Conservation (phyloP, 2,329 filamentous ascomycete genomes). For the Daldinia eschscholtzii region DNA sequence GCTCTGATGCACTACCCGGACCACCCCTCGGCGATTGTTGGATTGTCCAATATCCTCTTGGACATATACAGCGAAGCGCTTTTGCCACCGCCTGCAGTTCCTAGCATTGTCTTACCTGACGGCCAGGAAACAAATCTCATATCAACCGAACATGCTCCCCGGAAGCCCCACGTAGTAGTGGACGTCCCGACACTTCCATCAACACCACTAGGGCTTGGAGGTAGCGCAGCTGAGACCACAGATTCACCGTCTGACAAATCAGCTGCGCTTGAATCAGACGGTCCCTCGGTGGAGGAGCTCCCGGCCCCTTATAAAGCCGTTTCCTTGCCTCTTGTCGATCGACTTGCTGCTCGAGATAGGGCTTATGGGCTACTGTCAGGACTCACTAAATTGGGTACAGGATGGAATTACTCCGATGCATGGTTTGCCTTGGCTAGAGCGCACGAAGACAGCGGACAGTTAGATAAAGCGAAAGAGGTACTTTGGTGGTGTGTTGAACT, state of each 20-base stretch:
- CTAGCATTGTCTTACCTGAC: conserved; percentile 56
- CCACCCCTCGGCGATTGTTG: conserved; percentile 83
- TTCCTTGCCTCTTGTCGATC: conserved; percentile 79
- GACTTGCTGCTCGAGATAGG: conserved; percentile 89
- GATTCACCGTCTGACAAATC: conserved; percentile 35
- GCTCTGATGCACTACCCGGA: conserved; percentile 84
- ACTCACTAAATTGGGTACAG: conserved; percentile 84
- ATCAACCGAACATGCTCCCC: conserved; percentile 20
- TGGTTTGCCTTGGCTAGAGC: conserved; percentile 91
- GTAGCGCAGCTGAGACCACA: conserved; percentile 31
- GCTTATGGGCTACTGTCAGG: conserved; percentile 86
- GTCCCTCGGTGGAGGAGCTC: conserved; percentile 56
- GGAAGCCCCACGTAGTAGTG: conserved; percentile 26
- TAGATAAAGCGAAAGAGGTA: conserved; percentile 89
- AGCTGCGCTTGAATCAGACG: conserved; percentile 35
- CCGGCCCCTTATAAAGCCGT: conserved; percentile 67
- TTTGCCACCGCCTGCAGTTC: conserved; percentile 68
- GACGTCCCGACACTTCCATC: conserved; percentile 54
- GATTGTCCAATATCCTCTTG: conserved; percentile 85
- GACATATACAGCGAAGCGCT: conserved; percentile 83
- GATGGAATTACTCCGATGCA: conserved; percentile 93
- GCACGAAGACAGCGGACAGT: conserved; percentile 87
- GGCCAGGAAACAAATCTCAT: conserved; percentile 45
- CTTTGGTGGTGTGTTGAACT: conserved; percentile 98
- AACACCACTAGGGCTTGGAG: conserved; percentile 62